Evolutionary conservation across 208 protist species (phyloP), one percentile per base, ranked within the genome.

Genomic region (Crithidia brevicula): DNA sequence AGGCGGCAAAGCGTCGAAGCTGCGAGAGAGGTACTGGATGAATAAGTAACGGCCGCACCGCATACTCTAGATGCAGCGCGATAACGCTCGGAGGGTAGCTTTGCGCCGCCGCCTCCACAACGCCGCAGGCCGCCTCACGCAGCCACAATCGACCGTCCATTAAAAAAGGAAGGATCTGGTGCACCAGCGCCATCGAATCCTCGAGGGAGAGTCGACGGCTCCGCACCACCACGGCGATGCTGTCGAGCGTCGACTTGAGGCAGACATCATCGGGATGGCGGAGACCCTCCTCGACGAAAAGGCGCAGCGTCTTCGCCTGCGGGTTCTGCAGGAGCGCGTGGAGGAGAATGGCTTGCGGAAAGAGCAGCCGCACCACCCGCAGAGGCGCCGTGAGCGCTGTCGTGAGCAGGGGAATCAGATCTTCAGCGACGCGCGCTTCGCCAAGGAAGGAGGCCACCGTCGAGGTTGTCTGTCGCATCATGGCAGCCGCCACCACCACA

Each of bases 221-320:
- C 18, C 74, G 68, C 18, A 89, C 72, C 45, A 88, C 74, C 16
- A 56, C 67, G 3, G 73, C 54, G 22, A 93, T 30, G 45, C 76
- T 79, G 18, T 87, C 65, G 15, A 94, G 72, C 11, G 85, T 89
- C 11, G 57, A 36, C 23, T 59, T 59, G 11, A 90, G 40, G 50
- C 77, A 83, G 22, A 62, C 72, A 5, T 54, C 51, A 18, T 79
- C 68, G 40, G 67, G 33, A 57, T 88, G 77, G 18, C 85, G 72
- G 33, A 94, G 67, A 1, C 85, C 88, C 59, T 94, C 88, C 15
- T 85, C 80, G 16, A 89, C 74, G 50, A 94, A 94, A 22, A 94
- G 78, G 28, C 59, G 72, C 27, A 94, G 59, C 49, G 83, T 91
- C 58, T 83, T 80, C 27, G 73, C n/a, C 20, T 42, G 73, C 2